Evolutionary conservation across 805 yeast genomes (phyloP).

Genomic region (Nakazawaea pomicola): DNA sequence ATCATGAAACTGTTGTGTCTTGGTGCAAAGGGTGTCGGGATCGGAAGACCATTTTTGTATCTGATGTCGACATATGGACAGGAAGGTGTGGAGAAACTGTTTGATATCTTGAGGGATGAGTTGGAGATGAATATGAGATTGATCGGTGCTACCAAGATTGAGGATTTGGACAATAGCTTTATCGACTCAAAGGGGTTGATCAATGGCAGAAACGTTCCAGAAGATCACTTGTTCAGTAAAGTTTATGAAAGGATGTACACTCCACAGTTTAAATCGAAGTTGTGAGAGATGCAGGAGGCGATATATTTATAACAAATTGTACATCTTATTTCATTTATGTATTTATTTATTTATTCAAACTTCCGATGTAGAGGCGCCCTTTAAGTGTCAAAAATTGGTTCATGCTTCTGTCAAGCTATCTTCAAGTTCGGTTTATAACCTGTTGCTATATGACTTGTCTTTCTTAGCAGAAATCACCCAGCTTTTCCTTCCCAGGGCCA

Average conservation of each 20-base stretch:
- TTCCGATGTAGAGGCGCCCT: no score
- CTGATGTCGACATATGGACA: slow-evolving; percentile 63
- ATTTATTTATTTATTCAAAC: slow-evolving; percentile 2
- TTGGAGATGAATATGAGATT: slow-evolving; percentile 74
- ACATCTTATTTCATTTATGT: not conserved
- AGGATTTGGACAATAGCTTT: slow-evolving; percentile 53
- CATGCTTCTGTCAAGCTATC: no score
- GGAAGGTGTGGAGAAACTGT: slow-evolving; percentile 55
- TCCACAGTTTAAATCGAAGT: slow-evolving; percentile 41
- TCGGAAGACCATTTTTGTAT: slow-evolving; percentile 63
- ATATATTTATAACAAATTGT: not conserved
- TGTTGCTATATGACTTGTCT: no score
- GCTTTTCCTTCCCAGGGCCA: no score
- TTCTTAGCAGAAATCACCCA: no score
- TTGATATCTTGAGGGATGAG: slow-evolving; percentile 64
- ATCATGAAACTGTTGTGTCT: slow-evolving; percentile 59
- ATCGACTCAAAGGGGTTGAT: slow-evolving; percentile 49
- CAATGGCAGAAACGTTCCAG: slow-evolving; percentile 39
- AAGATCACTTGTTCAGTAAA: slow-evolving; percentile 46
- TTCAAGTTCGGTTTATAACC: no score
- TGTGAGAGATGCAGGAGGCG: slow-evolving; percentile 4
- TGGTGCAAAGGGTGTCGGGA: slow-evolving; percentile 68
- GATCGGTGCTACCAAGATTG: slow-evolving; percentile 61
- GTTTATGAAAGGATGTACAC: slow-evolving; percentile 51
- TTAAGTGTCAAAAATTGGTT: no score